Evolutionary conservation across 176 grass and related monocot genomes (phyloP).

Genomic region (Urochloa ruziziensis): DNA sequence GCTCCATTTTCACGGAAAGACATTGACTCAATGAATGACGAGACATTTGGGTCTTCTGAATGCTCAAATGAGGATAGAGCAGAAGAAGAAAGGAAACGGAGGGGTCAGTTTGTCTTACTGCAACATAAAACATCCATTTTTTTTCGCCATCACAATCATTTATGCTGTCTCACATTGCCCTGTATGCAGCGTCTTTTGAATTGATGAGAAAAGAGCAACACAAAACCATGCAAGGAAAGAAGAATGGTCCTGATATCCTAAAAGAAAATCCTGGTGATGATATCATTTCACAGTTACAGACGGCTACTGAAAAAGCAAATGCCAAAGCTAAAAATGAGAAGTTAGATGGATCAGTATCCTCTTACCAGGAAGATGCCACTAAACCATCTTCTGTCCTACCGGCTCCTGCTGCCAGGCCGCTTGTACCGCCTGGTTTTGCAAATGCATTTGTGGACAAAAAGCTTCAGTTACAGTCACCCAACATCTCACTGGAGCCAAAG

Average conservation of each 20-base stretch:
- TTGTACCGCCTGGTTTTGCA: slow-evolving; percentile 58
- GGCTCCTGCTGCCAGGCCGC: slow-evolving; percentile 33
- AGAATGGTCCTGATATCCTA: slow-evolving; percentile 39
- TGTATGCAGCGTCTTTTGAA: slow-evolving; percentile 87
- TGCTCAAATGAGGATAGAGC: slow-evolving; percentile 70
- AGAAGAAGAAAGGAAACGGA: slow-evolving; percentile 92
- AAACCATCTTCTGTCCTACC: slow-evolving; percentile 40
- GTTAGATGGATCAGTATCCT: slow-evolving; percentile 47
- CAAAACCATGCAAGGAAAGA: slow-evolving; percentile 80
- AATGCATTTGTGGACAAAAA: slow-evolving; percentile 47
- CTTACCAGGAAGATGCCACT: slow-evolving; percentile 39
- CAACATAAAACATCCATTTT: background rate
- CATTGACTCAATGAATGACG: slow-evolving; percentile 82
- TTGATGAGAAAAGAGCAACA: slow-evolving; percentile 99
- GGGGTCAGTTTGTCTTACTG: slow-evolving; percentile 46
- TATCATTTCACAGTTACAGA: slow-evolving; percentile 65
- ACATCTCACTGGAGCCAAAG: slow-evolving; percentile 43
- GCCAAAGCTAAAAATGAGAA: slow-evolving; percentile 48
- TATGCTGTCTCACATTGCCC: slow-evolving; percentile 20
- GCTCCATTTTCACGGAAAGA: slow-evolving; percentile 57
- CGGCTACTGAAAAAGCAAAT: slow-evolving; percentile 40
- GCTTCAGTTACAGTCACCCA: slow-evolving; percentile 30
- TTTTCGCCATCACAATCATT: background rate
- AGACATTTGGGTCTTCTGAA: slow-evolving; percentile 88
- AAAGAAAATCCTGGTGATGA: slow-evolving; percentile 55